These are phyloP conservation scores for Camillea tinctor DNA, from an alignment of 2,329 filamentous ascomycete genomes.

Conservation along the genomic window DNA sequence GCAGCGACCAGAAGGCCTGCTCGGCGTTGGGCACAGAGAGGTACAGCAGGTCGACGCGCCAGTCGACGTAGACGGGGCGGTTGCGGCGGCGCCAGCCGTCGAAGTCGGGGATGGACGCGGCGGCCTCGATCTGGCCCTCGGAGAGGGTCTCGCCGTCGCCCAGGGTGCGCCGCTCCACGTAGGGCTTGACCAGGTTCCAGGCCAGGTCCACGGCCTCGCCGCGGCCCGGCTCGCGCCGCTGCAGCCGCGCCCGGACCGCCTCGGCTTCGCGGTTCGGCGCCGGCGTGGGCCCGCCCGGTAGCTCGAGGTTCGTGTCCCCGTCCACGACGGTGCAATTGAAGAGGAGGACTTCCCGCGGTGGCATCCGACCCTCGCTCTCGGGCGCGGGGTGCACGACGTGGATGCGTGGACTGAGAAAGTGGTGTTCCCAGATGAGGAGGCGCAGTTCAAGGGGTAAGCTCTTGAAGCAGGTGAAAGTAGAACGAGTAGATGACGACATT, in stretches of 20 bases:
- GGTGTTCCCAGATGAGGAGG: slow-evolving; percentile 19
- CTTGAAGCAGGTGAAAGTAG: slow-evolving; percentile 13
- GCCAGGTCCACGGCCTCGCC: slow-evolving; percentile 8
- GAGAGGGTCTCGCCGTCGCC: slow-evolving; percentile 1
- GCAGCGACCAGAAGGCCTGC: slow-evolving; percentile 21
- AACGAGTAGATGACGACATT: neutral
- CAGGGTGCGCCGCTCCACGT: neutral
- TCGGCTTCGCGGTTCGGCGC: slow-evolving; percentile 15
- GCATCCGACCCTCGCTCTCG: slow-evolving; percentile 9
- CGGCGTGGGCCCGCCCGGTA: slow-evolving; percentile 10
- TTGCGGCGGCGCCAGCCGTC: neutral
- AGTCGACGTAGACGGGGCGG: slow-evolving; percentile 10
- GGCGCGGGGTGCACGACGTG: slow-evolving; percentile 19
- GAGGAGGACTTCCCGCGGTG: slow-evolving; percentile 11
- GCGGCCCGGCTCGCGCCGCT: neutral
- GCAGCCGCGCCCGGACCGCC: neutral
- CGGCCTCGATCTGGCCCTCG: slow-evolving; percentile 4
- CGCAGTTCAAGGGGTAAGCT: slow-evolving; percentile 19
- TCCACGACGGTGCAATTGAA: slow-evolving; percentile 17
- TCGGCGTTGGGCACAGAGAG: slow-evolving; percentile 17
- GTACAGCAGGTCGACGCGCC: slow-evolving; percentile 18
- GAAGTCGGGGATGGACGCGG: neutral
- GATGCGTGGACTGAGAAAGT: slow-evolving; percentile 17
- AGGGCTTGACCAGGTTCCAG: slow-evolving; percentile 1
- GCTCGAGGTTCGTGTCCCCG: slow-evolving; percentile 14